These are phyloP conservation scores for Thelonectria rubi DNA, from an alignment of 2,329 filamentous ascomycete species.

Conservation along the genomic window DNA sequence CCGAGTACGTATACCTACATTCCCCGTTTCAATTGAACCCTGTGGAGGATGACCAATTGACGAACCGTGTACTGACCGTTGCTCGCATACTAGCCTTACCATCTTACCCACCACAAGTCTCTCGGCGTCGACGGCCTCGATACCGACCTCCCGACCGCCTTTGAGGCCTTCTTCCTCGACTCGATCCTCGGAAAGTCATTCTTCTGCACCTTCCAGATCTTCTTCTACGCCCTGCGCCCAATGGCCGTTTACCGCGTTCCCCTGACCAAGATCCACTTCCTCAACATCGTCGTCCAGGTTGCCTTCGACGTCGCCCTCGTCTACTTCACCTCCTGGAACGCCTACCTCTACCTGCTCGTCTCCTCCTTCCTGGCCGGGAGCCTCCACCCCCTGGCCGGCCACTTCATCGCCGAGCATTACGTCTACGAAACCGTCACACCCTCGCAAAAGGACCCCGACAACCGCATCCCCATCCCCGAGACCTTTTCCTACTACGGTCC, in stretches of 20 bases:
- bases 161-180: constrained; percentile 93
- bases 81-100: constrained; percentile 78
- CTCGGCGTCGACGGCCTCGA: constrained; percentile 96
- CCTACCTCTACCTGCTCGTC: constrained; percentile 83
- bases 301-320: constrained; percentile 79
- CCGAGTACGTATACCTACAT: constrained; percentile 65
- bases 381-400: constrained; percentile 91
- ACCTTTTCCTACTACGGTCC: constrained; percentile 97
- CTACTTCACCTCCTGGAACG: constrained; percentile 65
- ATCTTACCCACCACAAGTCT: constrained; percentile 98
- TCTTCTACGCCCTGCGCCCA: constrained; percentile 96
- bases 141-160: constrained; percentile 89
- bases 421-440: constrained; percentile 74
- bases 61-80: constrained; percentile 34
- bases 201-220: constrained; percentile 98
- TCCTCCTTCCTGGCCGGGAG: constrained; percentile 94
- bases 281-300: constrained; percentile 83
- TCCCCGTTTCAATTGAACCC: not conserved
- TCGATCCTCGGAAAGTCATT: constrained; percentile 96
- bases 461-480: constrained; percentile 79
- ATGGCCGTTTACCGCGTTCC: constrained; percentile 94
- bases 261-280: constrained; percentile 82
- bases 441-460: constrained; percentile 64
- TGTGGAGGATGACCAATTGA: not conserved
- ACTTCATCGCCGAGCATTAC: constrained; percentile 99